These are phyloP conservation scores for Sedum album DNA, from an alignment of 164 flowering plant genomes.

Conservation along the genomic window DNA sequence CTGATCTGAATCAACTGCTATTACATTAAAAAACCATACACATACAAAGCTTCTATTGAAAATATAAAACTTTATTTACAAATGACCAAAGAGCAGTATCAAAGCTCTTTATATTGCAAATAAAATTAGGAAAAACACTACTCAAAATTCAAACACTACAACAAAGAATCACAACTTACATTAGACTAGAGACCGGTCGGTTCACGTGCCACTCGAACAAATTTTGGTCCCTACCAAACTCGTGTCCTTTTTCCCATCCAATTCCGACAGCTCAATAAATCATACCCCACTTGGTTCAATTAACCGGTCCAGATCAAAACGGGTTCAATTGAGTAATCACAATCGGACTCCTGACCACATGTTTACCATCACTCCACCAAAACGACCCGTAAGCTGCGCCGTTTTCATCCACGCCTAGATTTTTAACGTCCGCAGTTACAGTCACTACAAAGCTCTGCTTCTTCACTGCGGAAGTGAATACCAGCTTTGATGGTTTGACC, in stretches of 20 bases:
- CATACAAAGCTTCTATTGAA: not conserved
- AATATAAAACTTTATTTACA: not conserved
- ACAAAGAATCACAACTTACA: not conserved
- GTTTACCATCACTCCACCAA: conserved; percentile 75
- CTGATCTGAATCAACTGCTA: too few species aligned
- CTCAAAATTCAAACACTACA: too few species aligned
- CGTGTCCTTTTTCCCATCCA: too few species aligned
- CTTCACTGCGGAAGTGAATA: conserved; percentile 37
- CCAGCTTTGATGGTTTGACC: conserved; percentile 58
- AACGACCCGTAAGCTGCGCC: conserved; percentile 69
- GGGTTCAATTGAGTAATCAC: conserved; percentile 53
- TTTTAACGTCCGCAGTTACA: conserved; percentile 35
- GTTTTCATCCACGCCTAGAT: conserved; percentile 39
- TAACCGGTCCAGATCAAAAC: conserved; percentile 19
- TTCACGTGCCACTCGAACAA: not conserved
- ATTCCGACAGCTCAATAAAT: conserved; percentile 1
- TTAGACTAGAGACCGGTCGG: not conserved
- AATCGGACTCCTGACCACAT: conserved; percentile 73
- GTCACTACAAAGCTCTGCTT: conserved; percentile 50
- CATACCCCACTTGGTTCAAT: not conserved
- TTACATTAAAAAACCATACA: too few species aligned
- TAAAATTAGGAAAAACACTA: not conserved
- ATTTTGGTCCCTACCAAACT: not conserved
- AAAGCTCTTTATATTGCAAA: not conserved
- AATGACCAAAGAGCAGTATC: not conserved